Percentiles rank a stretch among this genome's conserved stretches.
These are phyloP conservation scores for Beauveria sp. DNA, from an alignment of 2,329 filamentous ascomycete species.

Conservation along the genomic window DNA sequence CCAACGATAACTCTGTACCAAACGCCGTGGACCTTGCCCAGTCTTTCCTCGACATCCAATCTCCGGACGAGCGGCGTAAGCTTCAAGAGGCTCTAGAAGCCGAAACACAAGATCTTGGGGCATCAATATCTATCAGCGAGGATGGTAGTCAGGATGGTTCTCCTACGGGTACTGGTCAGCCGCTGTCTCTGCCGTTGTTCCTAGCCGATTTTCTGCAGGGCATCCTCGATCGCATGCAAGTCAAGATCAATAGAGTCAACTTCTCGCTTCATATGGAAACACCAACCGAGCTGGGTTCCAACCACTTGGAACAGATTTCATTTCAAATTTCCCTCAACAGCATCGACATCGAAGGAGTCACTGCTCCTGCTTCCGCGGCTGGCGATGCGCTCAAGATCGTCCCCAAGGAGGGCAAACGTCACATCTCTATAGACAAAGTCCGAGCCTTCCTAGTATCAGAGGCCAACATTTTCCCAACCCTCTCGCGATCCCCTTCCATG, in stretches of 20 bases:
- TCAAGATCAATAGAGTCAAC: conserved; percentile 57
- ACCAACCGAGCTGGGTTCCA: conserved; percentile 39
- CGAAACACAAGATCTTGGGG: conserved; percentile 53
- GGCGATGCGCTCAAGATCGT: conserved; percentile 28
- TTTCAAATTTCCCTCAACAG: conserved; percentile 58
- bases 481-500: conserved; percentile 50
- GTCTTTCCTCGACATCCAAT: conserved; percentile 69
- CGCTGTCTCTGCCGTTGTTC: conserved; percentile 61
- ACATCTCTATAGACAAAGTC: conserved; percentile 55
- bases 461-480: conserved; percentile 54
- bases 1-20: conserved; percentile 41
- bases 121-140: conserved; percentile 53
- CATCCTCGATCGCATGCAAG: conserved; percentile 61
- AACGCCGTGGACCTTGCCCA: conserved; percentile 66
- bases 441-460: conserved; percentile 60
- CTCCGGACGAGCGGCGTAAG: conserved; percentile 55
- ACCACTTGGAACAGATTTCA: conserved; percentile 47
- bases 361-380: conserved; percentile 27
- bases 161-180: conserved; percentile 60
- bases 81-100: conserved; percentile 62
- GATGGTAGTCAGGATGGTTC: conserved; percentile 55
- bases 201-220: conserved; percentile 66
- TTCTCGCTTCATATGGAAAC: conserved; percentile 59
- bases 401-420: conserved; percentile 57
- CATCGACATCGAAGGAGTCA: conserved; percentile 61